Base-by-base conservation (phyloP, 208 protist genomes). In the Porcisia hertigi region DNA sequence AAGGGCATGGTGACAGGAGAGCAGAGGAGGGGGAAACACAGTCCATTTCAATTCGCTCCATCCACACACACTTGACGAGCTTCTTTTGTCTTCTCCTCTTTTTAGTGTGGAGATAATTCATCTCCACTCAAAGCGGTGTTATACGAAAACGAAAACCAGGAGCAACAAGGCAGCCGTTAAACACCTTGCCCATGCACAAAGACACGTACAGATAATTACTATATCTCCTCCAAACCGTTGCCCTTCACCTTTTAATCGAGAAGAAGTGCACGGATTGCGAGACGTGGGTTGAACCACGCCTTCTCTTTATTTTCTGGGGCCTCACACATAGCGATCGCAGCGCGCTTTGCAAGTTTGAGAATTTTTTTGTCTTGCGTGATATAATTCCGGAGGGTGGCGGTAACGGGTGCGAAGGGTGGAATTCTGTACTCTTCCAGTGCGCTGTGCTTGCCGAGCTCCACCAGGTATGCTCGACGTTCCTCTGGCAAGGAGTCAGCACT, bases 401-500 rank as follows among this genome's bases (percentile, higher is more conserved):
- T 88, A 47, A 97, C 94, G 25, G 92, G 92, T 1, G 92, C 90
- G 69, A 94, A 91, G 11, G 90, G 88, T 20, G 92, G 90, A 23
- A 96, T 71, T 14, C n/a, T 83, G 71, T 86, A 90, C 69, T 89
- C 77, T 57, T 94, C 85, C 62, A 97, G 57, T 12, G 78, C 69
- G 55, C 80, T 89, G 63, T 83, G 81, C 65, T 80, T 39, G 18
- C 75, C 75, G 11, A 96, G 72, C 47, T 94, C 86, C 30, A 81
- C 65, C 20, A 97, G 39, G 75, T 97, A 97, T 14, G 76, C 59
- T 20, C 73, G 79, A 55, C 77, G 52, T 60, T 88, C 84, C 9
- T 82, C 77, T 34, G 76, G 73, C 0, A 92, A 73, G 18, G 80
- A 82, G 5, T 84, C 79, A 43, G 78, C 45, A 7, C 67, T 81